Base-by-base conservation (phyloP, 345 rosid species). In the Salix exigua region DNA sequence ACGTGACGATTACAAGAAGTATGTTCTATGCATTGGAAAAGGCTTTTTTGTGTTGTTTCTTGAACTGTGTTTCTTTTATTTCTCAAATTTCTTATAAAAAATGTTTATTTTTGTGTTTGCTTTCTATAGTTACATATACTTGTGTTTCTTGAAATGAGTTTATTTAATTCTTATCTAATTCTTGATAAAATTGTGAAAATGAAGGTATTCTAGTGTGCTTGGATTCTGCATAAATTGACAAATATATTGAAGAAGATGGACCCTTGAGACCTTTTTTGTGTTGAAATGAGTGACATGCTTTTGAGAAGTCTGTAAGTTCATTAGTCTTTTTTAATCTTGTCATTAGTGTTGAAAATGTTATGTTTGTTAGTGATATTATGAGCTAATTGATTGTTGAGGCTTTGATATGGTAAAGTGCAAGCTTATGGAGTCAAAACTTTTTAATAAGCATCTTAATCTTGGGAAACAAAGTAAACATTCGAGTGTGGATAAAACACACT, bases 1-100 rank as follows among this genome's bases (percentile, higher is more conserved):
- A 18, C 91, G 98, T 23, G 99, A 96, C 72, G 99, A 96, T 87
- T 96, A 96, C 89, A 96, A 96, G 85, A 93, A 93, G 98, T 93
- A 75, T 21, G 79, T 70, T 21, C 48, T 38, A 1, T 68, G 6
- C 21, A 11, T n/a, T 55, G 26, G 2, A 53, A 53, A 53, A 2
- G 60, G n/a, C n/a, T 6, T 53, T 58, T 26, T 17, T 18, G 1
- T 66, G 10, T 0, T 21, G 28, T n/a, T n/a, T 68, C 38, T 28
- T 30, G 35, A 33, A 33, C 35, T 5, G 35, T 5, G 35, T 30
- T 2, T 55, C 7, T 33, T 33, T 33, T 33, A 64, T 68, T n/a
- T 55, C 26, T 33, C 35, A 33, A 33, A 4, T 33, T 33, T 33
- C 35, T 4, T 33, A 33, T 33, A 33, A 33, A 33, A 33, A 33